Base-by-base conservation (phyloP, 148 eudicot species). In the Vaccinium darrowii region DNA sequence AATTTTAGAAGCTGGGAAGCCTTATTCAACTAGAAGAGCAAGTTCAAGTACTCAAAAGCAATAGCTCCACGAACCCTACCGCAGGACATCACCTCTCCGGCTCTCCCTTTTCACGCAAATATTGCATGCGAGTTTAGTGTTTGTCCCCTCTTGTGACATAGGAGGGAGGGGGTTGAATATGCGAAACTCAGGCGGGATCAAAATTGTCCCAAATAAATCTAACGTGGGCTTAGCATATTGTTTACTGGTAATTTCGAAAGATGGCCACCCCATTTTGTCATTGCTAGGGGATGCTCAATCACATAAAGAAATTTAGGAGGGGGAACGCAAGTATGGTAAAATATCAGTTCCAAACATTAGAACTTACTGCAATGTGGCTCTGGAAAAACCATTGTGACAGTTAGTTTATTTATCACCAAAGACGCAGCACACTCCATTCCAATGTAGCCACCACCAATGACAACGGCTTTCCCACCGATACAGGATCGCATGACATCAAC, bases 351-450 rank as follows among this genome's bases (percentile, higher is more conserved):
- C 47, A 87, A 69, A 43, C 23, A 77, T 39, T 30, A 39, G 57
- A 49, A 36, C 99, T 91, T 89, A 97, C 99, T 97, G 88, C 95
- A 95, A 82, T 97, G 99, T 49, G 87, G 92, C 88, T 95, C 98
- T 2, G 98, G 99, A 80, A 97, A 97, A 84, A 97, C 98, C 99
- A 97, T 97, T 73, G 99, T 93, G 79, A 93, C 99, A 75, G 93
- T 92, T 81, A 95, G 92, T 90, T 97, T 97, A 92, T 94, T 95
- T 80, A 97, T 93, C 82, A 91, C 99, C 90, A 97, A 90, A 63
- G 99, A 97, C 54, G 99, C 99, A 81, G 99, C 95, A 91, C 98
- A 95, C 85, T 97, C 99, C 99, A 97, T 97, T 84, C 98, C 99
- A 65, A 97, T 93, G 88, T 97, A 97, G 88, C 99, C 99, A 75